Percentiles rank a stretch among this genome's conserved stretches.
Conservation (phyloP, 768 basidiomycete species). For the Mycena venus region DNA sequence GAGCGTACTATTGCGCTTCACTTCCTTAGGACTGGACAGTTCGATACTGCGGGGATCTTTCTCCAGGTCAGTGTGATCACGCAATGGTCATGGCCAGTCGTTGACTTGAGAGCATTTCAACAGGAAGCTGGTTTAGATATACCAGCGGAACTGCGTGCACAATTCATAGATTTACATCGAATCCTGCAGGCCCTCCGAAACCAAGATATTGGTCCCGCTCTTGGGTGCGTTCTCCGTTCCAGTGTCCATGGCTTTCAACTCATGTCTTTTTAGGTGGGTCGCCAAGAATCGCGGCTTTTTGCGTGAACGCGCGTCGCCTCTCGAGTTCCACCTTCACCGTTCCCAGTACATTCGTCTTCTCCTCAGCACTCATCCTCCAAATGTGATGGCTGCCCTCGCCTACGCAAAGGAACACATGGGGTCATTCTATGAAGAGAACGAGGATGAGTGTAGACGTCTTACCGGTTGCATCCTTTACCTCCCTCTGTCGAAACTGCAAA, state of each 20-base stretch:
- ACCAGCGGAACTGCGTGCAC: slow-evolving; percentile 58
- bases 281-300: slow-evolving; percentile 75
- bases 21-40: slow-evolving; percentile 85
- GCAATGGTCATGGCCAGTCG: neutral
- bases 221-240: slow-evolving; percentile 66
- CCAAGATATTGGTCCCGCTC: slow-evolving; percentile 80
- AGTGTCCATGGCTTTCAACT: neutral
- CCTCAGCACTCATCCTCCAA: slow-evolving; percentile 69
- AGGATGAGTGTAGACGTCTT: slow-evolving; percentile 76
- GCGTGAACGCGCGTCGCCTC: slow-evolving; percentile 75
- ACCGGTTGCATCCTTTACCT: slow-evolving; percentile 79
- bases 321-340: slow-evolving; percentile 92
- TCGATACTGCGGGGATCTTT: slow-evolving; percentile 82
- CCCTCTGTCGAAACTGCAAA: slow-evolving; percentile 73
- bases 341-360: slow-evolving; percentile 90
- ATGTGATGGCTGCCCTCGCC: slow-evolving; percentile 70
- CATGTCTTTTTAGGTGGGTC: slow-evolving; percentile 76
- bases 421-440: slow-evolving; percentile 73
- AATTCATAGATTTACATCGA: slow-evolving; percentile 79
- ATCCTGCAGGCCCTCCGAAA: slow-evolving; percentile 77
- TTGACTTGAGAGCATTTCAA: neutral
- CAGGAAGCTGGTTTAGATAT: slow-evolving; percentile 81
- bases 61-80: slow-evolving; percentile 63
- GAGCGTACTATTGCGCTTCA: slow-evolving; percentile 82
- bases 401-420: slow-evolving; percentile 81